Base-by-base conservation (phyloP, 169 alveolate genomes). In the Babesia ovata region DNA sequence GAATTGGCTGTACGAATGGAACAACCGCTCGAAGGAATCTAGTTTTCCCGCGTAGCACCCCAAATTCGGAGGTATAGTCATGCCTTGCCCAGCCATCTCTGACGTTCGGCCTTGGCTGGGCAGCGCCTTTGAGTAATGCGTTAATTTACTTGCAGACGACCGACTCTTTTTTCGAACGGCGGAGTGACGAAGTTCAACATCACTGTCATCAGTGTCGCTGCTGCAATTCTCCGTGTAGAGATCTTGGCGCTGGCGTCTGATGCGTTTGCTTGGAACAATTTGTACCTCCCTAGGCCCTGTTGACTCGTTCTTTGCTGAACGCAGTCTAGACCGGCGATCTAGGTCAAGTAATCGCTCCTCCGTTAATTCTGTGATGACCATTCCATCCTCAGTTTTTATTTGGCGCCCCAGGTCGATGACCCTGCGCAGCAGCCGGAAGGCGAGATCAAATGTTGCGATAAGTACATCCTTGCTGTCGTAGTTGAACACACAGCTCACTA, bases 361-460 rank as follows among this genome's bases (percentile, higher is more conserved):
- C 29, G 60, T 81, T 28, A 81, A 28, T 49, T 65, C 58, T 9
- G 61, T 75, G 26, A 81, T 46, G 19, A 81, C 50, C 44, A 65
- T 52, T 6, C 88, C 88, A 63, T 81, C 88, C 42, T 71, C 83
- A n/a, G 56, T 73, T 26, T 72, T 65, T 12, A 73, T 29, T 19
- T 81, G 88, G 44, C 88, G 21, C 2, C 76, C 76, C 52, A 56
- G 65, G 14, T 71, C 57, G 12, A 81, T 72, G n/a, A 81, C 88
- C 70, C 49, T 70, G 17, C 67, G 50, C 60, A 81, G 79, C 22
- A 81, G 60, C 44, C 44, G 14, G 73, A 50, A 73, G 36, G 88
- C 88, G 39, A 73, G 63, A 59, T 81, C 73, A 58, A 69, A 81
- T 0, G 75, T 52, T 42, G 79, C 76, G 52, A 81, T 66, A 12